A percentile compares a stretch with the other conserved stretches of the same genome.
phyloP scores from a whole-genome alignment of 345 rosid species.

The Eucalyptus guilfoylei region DNA sequence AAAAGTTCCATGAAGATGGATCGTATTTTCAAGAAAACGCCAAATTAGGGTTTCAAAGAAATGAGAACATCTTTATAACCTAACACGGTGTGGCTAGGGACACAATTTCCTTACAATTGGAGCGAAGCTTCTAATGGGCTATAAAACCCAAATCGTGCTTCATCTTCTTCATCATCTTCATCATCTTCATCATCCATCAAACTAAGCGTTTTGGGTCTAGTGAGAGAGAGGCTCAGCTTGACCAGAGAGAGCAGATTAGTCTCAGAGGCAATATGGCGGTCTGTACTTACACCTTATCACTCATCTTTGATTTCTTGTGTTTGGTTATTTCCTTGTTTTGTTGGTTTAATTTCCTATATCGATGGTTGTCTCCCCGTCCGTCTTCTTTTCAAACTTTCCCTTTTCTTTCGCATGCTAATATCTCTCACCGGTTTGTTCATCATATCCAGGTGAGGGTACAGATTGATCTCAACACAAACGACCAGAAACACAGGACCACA shows the following conservation, averaged over 20 bases:
- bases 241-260: neutral
- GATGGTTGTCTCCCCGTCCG: too few relatives aligned
- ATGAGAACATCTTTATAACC: neutral
- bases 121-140: neutral
- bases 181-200: neutral
- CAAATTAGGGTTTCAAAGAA: neutral
- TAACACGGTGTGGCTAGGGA: neutral
- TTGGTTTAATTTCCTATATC: too few relatives aligned
- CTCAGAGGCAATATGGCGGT: neutral
- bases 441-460: neutral
- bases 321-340: neutral
- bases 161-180: neutral
- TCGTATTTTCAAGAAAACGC: neutral
- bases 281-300: neutral
- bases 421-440: neutral
- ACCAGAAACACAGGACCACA: neutral
- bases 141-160: neutral
- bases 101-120: neutral
- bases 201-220: neutral
- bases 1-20: neutral
- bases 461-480: neutral
- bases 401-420: neutral
- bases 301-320: neutral
- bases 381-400: neutral
- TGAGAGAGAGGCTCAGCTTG: neutral